phyloP scores from a whole-genome alignment of 1,139 yeast genomes.

The Petasospora fabianii region DNA sequence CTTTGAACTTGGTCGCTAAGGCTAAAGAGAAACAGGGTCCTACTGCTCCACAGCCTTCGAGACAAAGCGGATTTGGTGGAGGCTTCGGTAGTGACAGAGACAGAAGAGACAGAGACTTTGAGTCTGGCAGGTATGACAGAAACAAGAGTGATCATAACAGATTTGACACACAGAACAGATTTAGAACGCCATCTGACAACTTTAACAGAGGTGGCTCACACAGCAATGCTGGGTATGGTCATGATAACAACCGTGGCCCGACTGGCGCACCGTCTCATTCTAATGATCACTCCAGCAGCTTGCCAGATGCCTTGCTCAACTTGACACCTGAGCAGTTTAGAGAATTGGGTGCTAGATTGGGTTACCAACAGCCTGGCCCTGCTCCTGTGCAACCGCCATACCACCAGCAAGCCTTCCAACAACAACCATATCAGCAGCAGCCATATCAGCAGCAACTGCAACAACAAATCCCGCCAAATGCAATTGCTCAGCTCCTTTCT shows the following conservation, averaged over 20 bases:
- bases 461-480: constrained; percentile 15
- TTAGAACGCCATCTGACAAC: not conserved
- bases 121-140: not conserved
- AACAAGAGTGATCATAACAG: not conserved
- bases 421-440: too few relatives aligned
- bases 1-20: constrained; percentile 45
- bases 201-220: not conserved
- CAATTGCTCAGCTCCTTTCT: constrained; percentile 14
- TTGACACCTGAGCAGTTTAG: constrained; percentile 11
- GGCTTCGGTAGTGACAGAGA: constrained; percentile 17
- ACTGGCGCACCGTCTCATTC: not conserved
- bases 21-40: constrained; percentile 30
- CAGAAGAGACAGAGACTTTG: constrained; percentile 20
- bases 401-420: constrained; percentile 12
- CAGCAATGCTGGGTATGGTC: not conserved
- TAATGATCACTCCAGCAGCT: constrained; percentile 5
- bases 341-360: constrained; percentile 10
- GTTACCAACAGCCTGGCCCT: constrained; percentile 3
- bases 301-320: constrained; percentile 17
- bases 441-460: too few relatives aligned
- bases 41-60: not conserved
- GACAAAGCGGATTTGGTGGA: not conserved
- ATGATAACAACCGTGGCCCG: not conserved
- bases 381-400: constrained; percentile 9
- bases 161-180: not conserved